Evolutionary conservation across 108 stramenopile species (phyloP).

Genomic region (Chaetoceros muelleri): DNA sequence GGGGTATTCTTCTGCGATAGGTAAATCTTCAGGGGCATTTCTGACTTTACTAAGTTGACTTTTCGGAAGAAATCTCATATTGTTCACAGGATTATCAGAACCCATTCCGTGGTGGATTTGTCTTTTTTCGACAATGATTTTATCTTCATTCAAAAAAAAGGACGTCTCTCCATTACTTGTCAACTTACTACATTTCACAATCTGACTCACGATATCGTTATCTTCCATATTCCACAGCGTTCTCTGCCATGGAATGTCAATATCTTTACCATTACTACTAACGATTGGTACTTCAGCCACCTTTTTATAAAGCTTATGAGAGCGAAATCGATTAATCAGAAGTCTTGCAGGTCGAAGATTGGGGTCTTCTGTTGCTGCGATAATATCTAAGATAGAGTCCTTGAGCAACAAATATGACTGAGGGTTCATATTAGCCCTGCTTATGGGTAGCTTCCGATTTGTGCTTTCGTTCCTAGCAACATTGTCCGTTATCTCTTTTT

Average conservation of each 20-base stretch:
- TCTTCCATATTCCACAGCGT: constrained; percentile 19
- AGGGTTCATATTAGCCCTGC: constrained; percentile 41
- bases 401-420: constrained; percentile 31
- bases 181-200: constrained; percentile 12
- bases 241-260: constrained; percentile 8
- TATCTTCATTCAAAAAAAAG: constrained; percentile 20
- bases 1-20: constrained; percentile 27
- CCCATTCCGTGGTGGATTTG: constrained; percentile 61
- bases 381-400: constrained; percentile 51
- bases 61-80: constrained; percentile 62
- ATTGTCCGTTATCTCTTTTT: background rate
- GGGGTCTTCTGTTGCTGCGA: constrained; percentile 22
- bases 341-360: constrained; percentile 38
- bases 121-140: constrained; percentile 54
- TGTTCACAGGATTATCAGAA: constrained; percentile 45
- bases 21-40: constrained; percentile 24
- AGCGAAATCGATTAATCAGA: constrained; percentile 32
- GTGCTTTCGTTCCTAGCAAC: background rate
- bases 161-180: constrained; percentile 6
- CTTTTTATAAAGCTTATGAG: constrained; percentile 54
- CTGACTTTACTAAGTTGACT: constrained; percentile 13
- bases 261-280: constrained; percentile 7
- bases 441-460: constrained; percentile 38
- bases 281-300: constrained; percentile 14
- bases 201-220: constrained; percentile 19